phyloP scores from a whole-genome alignment of 2,329 filamentous ascomycete species.

The Bretziella fagacearum region DNA sequence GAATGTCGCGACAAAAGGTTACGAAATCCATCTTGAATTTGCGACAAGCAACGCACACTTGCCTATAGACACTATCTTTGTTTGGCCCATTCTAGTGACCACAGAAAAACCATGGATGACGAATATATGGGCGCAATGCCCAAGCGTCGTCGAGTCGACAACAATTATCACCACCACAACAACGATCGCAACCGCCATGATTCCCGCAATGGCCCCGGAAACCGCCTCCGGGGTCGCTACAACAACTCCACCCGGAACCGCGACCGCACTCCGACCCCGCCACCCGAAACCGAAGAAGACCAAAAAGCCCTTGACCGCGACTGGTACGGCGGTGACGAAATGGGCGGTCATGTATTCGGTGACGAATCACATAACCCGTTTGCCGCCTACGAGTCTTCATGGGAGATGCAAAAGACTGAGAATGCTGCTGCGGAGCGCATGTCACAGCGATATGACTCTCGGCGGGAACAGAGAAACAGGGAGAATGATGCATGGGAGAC shows the following conservation, averaged over 20 bases:
- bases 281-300: constrained; percentile 39
- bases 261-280: constrained; percentile 27
- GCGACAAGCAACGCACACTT: too few species aligned
- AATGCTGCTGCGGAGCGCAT: constrained; percentile 65
- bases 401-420: constrained; percentile 64
- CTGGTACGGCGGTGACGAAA: constrained; percentile 83
- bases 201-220: constrained; percentile 21
- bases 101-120: constrained; percentile 6
- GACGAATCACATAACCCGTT: constrained; percentile 91
- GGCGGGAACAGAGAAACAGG: constrained; percentile 70
- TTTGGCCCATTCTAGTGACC: too few species aligned
- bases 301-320: constrained; percentile 66
- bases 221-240: constrained; percentile 15
- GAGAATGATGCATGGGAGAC: constrained; percentile 98
- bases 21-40: not conserved
- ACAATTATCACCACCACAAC: constrained; percentile 17
- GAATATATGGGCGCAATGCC: constrained; percentile 25
- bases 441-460: constrained; percentile 47
- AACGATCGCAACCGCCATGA: constrained; percentile 21
- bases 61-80: too few species aligned
- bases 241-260: constrained; percentile 20
- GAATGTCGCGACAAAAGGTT: not conserved
- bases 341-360: constrained; percentile 64
- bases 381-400: constrained; percentile 54
- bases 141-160: constrained; percentile 25